Conservation (phyloP, 345 rosid genomes). For the Bretschneidera sinensis region DNA sequence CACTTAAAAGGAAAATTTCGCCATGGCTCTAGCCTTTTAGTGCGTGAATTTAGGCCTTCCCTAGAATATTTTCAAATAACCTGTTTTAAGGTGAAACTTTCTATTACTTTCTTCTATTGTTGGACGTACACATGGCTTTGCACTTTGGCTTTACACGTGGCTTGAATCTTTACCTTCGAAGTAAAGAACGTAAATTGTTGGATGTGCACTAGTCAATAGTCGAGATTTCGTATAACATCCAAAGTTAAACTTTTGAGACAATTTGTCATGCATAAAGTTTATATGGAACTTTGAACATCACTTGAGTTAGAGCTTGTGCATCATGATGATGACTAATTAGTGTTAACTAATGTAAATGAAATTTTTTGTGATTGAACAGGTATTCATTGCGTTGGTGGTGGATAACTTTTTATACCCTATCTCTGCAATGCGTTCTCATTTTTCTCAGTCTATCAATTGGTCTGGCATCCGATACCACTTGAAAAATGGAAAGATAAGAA, state of each 20-base stretch:
- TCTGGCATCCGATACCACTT: constrained; percentile 89
- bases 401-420: constrained; percentile 90
- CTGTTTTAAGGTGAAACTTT: neutral
- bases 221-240: too few species aligned
- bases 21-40: too few species aligned
- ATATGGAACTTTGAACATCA: neutral
- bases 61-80: too few species aligned
- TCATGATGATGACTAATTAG: neutral
- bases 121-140: too few species aligned
- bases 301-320: neutral
- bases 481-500: constrained; percentile 79
- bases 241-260: too few species aligned
- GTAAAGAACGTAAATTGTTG: too few species aligned
- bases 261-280: neutral
- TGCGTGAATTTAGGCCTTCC: too few species aligned
- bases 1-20: too few species aligned
- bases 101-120: neutral
- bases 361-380: constrained; percentile 39
- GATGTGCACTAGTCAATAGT: too few species aligned
- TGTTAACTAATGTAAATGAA: constrained; percentile 1
- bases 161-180: neutral
- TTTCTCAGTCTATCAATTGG: constrained; percentile 95
- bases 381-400: constrained; percentile 79
- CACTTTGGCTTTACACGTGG: too few species aligned
- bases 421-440: constrained; percentile 87